phyloP scores from a whole-genome alignment of 1,284 basidiomycete genomes.

The Ceratobasidium papillatum region DNA sequence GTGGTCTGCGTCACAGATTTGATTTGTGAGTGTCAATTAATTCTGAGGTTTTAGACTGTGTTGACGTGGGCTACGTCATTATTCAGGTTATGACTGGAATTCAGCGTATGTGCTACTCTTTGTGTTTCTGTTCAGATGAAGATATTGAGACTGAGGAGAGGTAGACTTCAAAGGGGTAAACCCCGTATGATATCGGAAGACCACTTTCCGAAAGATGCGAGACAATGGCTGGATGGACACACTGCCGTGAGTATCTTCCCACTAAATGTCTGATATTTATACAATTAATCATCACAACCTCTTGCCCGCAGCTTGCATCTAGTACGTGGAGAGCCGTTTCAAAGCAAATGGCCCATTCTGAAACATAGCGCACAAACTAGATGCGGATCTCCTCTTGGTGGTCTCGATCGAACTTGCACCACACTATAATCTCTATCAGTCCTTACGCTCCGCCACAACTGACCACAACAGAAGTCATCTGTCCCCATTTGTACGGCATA shows the following conservation, averaged over 20 bases:
- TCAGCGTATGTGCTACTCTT: not conserved
- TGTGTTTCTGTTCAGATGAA: not conserved
- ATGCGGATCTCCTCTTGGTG: constrained; percentile 11
- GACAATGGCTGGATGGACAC: constrained; percentile 4
- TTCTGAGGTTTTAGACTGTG: not conserved
- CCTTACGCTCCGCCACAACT: not conserved
- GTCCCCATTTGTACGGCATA: constrained; percentile 3
- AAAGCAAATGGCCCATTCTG: not conserved
- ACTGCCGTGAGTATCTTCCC: not conserved
- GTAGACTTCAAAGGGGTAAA: constrained; percentile 17
- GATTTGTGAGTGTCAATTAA: not conserved
- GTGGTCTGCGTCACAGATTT: not conserved
- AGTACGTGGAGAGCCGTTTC: not conserved
- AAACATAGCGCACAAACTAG: not conserved
- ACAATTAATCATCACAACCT: not conserved
- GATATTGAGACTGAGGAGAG: not conserved
- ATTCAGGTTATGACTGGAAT: constrained; percentile 13
- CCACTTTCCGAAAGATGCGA: not conserved
- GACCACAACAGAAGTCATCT: not conserved
- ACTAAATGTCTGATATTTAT: not conserved
- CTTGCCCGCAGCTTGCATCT: not conserved
- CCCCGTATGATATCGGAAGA: constrained; percentile 26
- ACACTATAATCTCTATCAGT: constrained; percentile 11
- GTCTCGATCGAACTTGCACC: not conserved
- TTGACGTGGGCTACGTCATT: not conserved